Evolutionary conservation across 768 basidiomycete species (phyloP), one percentile per base, ranked within the genome.

Genomic region (Rhodosporidiobolus sp.): DNA sequence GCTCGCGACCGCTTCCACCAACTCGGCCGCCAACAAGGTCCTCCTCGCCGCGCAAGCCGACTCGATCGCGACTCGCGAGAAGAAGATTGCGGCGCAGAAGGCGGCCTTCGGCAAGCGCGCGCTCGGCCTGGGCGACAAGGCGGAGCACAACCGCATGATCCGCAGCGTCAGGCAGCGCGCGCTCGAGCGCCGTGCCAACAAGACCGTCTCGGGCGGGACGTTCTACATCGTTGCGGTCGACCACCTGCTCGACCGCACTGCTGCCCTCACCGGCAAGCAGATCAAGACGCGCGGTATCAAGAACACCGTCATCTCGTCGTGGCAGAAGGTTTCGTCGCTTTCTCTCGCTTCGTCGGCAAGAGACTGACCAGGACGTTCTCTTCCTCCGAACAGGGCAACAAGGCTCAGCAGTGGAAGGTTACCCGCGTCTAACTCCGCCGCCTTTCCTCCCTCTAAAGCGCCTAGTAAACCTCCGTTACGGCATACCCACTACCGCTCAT

Each of bases 21-120:
- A 48, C 34, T 69, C 70, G 5, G 26, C 58, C n/a, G 63, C 67
- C 24, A 75, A 75, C 60, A 20, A 26, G 24, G 63, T 69, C 35
- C 74, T 75, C 34, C 67, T 75, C 70, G 74, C 73, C 56, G 73
- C 73, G 8, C 74, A 75, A 14, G 50, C 54, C 35, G 65, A 75
- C 48, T 65, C 63, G 32, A 69, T 75, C 70, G 32, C 49, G 34
- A 75, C 74, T 11, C 61, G 74, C 55, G 62, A 75, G 67, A 63
- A 63, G 59, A 75, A 75, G 74, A 61, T 66, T 20, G 70, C 70
- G 4, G 74, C 67, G 19, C 70, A 65, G 48, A 69, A 75, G 38
- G 60, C 53, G 0, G 74, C 74, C 2, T 75, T 75, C 38, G 19
- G 24, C 24, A 64, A 67, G 49, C 66, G 66, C 14, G 55, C 35